Conservation (phyloP, 495 filamentous ascomycete genomes). For the Cercophora scortea region DNA sequence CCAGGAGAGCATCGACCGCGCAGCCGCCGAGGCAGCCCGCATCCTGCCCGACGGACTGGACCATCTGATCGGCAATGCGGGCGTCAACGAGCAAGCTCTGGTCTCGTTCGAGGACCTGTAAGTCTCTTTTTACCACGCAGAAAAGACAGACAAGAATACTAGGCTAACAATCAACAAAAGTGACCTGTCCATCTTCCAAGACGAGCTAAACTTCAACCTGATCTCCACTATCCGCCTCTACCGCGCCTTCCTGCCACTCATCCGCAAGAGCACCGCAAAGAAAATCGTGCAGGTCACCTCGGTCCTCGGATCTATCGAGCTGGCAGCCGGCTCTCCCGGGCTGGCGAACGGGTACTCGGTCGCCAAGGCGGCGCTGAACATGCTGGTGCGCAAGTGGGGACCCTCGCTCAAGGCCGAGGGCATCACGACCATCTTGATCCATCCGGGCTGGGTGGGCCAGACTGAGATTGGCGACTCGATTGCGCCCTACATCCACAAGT, state of each 20-base stretch:
- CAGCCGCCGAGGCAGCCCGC: neutral
- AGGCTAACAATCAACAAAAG: neutral
- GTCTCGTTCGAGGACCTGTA: neutral
- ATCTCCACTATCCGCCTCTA: neutral
- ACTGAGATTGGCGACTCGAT: neutral
- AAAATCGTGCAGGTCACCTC: neutral
- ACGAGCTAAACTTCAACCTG: neutral
- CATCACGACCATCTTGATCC: neutral
- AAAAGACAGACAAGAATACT: neutral
- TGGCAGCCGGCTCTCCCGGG: neutral
- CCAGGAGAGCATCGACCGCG: neutral
- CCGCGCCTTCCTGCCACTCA: neutral
- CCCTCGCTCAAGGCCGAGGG: neutral
- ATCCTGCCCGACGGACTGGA: neutral
- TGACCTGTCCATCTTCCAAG: neutral
- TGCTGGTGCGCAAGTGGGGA: neutral
- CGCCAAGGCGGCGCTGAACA: neutral
- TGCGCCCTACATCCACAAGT: neutral
- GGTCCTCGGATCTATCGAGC: neutral
- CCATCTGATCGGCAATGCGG: neutral
- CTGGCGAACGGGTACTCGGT: neutral
- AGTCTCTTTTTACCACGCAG: neutral
- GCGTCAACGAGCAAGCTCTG: neutral
- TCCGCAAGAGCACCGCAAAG: neutral
- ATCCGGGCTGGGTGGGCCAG: neutral